Conservation (phyloP, 441 rosid species). For the Codiaeum variegatum region DNA sequence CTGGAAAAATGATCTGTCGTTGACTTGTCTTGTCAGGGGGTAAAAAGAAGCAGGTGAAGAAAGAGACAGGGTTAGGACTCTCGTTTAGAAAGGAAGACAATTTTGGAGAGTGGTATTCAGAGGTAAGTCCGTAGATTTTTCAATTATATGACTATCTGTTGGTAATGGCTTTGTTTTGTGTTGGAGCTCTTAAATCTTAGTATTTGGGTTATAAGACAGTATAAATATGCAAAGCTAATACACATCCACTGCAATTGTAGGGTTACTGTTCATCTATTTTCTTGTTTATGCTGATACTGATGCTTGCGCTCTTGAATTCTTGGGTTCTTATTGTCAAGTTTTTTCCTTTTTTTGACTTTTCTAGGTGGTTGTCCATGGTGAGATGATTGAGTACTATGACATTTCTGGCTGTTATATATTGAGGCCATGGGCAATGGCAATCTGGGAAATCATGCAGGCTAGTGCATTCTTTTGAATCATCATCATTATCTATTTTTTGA, state of each 20-base stretch:
- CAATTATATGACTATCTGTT: neutral
- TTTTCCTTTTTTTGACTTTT: conserved; percentile 16
- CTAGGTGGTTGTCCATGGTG: conserved; percentile 84
- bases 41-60: conserved; percentile 70
- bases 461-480: conserved; percentile 26
- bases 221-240: neutral
- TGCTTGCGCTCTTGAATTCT: neutral
- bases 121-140: conserved; percentile 33
- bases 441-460: conserved; percentile 96
- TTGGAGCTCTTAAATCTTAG: neutral
- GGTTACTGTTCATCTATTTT: neutral
- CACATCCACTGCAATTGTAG: neutral
- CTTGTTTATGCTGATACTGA: neutral
- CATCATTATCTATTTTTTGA: neutral
- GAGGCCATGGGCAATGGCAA: conserved; percentile 94
- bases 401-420: conserved; percentile 95
- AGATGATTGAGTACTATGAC: conserved; percentile 96
- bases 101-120: conserved; percentile 79
- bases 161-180: neutral
- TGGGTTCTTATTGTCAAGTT: neutral
- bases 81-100: conserved; percentile 59
- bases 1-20: neutral
- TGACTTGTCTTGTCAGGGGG: conserved; percentile 28
- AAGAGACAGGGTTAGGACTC: conserved; percentile 70
- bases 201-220: neutral